phyloP scores from a whole-genome alignment of 768 basidiomycete genomes.

The Infundibulicybe gibba region DNA sequence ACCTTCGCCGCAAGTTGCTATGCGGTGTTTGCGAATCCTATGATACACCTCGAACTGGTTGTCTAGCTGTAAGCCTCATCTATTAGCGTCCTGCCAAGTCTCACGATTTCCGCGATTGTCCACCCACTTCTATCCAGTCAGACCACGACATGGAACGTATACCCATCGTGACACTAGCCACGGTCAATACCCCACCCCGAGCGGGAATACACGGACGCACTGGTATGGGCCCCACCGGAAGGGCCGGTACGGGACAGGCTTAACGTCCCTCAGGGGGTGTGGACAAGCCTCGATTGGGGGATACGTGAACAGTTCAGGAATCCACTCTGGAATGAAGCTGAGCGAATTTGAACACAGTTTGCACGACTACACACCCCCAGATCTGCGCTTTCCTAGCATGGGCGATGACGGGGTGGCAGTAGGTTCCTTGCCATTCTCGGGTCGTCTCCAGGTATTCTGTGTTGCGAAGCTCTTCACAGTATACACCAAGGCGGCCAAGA shows the following conservation, averaged over 20 bases:
- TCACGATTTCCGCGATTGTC: not conserved
- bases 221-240: conserved; percentile 63
- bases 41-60: conserved; percentile 51
- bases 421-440: too few relatives aligned
- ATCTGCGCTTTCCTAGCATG: too few relatives aligned
- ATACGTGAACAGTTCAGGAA: conserved; percentile 45
- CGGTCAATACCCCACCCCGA: not conserved
- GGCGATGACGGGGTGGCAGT: too few relatives aligned
- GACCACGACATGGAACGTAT: conserved; percentile 53
- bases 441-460: too few relatives aligned
- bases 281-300: conserved; percentile 42
- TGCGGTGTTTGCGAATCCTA: conserved; percentile 53
- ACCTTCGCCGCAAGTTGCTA: conserved; percentile 45
- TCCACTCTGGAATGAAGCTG: conserved; percentile 40
- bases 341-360: too few relatives aligned
- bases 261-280: conserved; percentile 36
- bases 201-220: conserved; percentile 31
- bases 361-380: too few relatives aligned
- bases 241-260: conserved; percentile 62
- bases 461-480: too few relatives aligned
- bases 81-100: not conserved
- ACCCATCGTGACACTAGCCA: conserved; percentile 16
- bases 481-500: too few relatives aligned
- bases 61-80: conserved; percentile 41
- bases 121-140: conserved; percentile 70